Base-by-base conservation (phyloP, 1,139 yeast species). In the Magnusiomyces sp. region DNA sequence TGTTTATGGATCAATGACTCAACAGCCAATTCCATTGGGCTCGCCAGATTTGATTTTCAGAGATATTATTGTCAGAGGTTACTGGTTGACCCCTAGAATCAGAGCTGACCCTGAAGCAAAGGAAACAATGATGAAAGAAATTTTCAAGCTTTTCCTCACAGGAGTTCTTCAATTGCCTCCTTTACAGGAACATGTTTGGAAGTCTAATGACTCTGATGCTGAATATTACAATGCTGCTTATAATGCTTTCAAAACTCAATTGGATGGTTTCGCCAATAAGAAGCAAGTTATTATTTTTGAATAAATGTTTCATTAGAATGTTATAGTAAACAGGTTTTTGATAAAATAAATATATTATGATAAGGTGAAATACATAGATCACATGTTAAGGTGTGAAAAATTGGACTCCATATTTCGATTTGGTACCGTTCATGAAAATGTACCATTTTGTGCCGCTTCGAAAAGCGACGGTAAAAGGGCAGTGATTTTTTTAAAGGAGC, bases 1-100 rank as follows among this genome's bases (percentile, higher is more conserved):
- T 60, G 89, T 97, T 0, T 92, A 92, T 64, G 99, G 99, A 29
- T 98, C 96, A 46, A 92, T 92, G 98, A 87, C 97, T 6, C 81
- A 82, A 73, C 94, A 88, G 69, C 98, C 98, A 2, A 94, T 94
- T 29, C 77, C 80, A 16, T 69, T 92, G 53, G 97, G 97, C 42
- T 88, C 97, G 1, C 80, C 95, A 1, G 71, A 87, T 55, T 86
- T 87, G 62, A 90, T 94, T 57, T 92, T 92, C 73, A 92, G 89
- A 66, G 85, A 90, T 62, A 68, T 92, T 54, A 82, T 86, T 17
- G 81, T 90, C 52, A 79, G 82, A 42, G 99, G 99, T 0, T 92
- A 85, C 71, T 92, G 99, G 57, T 82, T 88, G 39, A 77, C 89
- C 40, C 75, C 95, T 1, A 81, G 83, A 42, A 73, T 92, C 58